phyloP scores from a whole-genome alignment of 805 yeast genomes.

The Torulaspora gathmanii region DNA sequence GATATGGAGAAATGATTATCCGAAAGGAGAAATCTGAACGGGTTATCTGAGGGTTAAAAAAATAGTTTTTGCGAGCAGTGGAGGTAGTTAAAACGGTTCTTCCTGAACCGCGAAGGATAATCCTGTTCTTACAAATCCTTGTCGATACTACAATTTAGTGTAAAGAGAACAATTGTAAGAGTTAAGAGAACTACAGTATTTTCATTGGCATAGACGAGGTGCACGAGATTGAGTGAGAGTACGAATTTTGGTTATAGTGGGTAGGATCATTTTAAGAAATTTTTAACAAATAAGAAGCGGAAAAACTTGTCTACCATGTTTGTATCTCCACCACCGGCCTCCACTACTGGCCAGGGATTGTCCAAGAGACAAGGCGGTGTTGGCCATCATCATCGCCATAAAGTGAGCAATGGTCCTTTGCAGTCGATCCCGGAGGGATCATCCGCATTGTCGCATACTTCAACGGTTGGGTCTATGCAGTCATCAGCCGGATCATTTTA shows the following conservation, averaged over 20 bases:
- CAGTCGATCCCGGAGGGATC: constrained; percentile 12
- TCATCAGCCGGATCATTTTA: background rate
- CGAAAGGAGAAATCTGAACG: constrained; percentile 2
- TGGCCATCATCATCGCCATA: constrained; percentile 3
- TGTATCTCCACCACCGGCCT: constrained; percentile 35
- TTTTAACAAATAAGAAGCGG: background rate
- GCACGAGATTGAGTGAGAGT: too few relatives aligned
- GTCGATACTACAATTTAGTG: background rate
- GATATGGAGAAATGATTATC: background rate
- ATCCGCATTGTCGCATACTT: background rate
- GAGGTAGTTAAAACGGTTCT: background rate
- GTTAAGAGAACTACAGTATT: background rate
- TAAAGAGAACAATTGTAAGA: background rate
- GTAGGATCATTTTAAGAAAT: too few relatives aligned
- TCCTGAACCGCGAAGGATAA: background rate
- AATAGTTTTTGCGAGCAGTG: constrained; percentile 5
- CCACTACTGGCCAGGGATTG: constrained; percentile 23
- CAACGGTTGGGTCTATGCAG: constrained; percentile 5
- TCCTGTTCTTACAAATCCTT: background rate
- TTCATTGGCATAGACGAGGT: background rate
- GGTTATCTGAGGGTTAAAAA: constrained; percentile 3
- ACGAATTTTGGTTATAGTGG: too few relatives aligned
- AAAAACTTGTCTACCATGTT: constrained; percentile 19
- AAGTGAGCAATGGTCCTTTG: constrained; percentile 2
- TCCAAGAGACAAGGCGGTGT: constrained; percentile 14